Evolutionary conservation across 768 basidiomycete genomes (phyloP), one percentile per base, ranked within the genome.

Genomic region (Lepiota brunneoincarnata): DNA sequence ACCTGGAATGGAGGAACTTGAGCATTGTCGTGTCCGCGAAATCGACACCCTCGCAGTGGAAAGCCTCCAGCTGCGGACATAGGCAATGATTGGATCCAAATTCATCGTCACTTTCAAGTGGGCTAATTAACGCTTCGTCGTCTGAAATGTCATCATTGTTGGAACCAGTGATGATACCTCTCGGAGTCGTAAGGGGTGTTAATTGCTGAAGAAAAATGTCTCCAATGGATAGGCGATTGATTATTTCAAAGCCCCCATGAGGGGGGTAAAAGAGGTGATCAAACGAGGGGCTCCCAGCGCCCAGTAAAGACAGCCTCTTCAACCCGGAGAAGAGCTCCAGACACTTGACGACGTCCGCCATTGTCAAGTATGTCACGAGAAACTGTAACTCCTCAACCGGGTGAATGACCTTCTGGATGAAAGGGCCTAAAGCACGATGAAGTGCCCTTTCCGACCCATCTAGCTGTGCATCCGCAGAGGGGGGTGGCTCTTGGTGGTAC

Each of bases 381-480:
- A 51, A 28, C 20, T 51, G 6, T n/a, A 42, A 15, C 18, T 45
- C 51, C 36, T 52, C 31, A 14, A 52, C 9, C 17, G 24, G 51
- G 14, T 36, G 23, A 23, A 44, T 14, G 14, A 45, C 15, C 18
- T 12, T 20, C 21, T 21, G 35, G 12, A 52, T 43, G 18, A 52
- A 44, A 23, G 35, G 41, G 12, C 5, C 26, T 3, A 44, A 17
- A 11, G 40, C 21, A 36, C 3, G 14, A 44, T 43, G 41, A 23
- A 44, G 34, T 26, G 40, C 24, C 20, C 26, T 34, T 2, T 36
- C 18, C 9, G 15, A 9, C 3, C 34, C 40, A 12, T 43, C 28
- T 3, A 36, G 6, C 11, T 43, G 20, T 5, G 17, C 14, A 23
- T 21, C 42, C 4, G 20, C 4, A 17, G 43, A 44, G 5, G 18